These are phyloP conservation scores for Solanum clarkiae DNA, from an alignment of 257 asterid species.

Conservation along the genomic window DNA sequence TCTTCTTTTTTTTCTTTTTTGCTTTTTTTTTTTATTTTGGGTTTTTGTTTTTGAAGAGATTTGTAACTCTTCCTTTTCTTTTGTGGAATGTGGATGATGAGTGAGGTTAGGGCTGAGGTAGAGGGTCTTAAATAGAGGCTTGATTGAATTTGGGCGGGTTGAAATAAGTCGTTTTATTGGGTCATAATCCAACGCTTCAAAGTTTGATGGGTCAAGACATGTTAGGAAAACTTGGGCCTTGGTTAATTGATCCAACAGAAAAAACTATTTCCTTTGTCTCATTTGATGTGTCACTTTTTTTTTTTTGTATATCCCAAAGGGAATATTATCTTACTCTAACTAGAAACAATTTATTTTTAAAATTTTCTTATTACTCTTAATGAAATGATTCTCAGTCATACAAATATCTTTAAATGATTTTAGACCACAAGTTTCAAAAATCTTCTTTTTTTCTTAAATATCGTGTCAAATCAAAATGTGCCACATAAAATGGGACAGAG, in stretches of 20 bases:
- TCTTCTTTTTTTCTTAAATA: too few species aligned
- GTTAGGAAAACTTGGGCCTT: background rate
- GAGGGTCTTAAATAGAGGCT: background rate
- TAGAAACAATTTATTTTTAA: too few species aligned
- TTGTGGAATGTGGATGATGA: background rate
- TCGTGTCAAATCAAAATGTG: too few species aligned
- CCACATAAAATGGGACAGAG: fast-evolving
- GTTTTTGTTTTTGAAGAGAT: background rate
- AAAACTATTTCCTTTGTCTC: too few species aligned
- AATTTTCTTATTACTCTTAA: too few species aligned
- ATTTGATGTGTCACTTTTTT: too few species aligned
- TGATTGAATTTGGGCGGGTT: background rate
- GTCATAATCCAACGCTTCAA: background rate
- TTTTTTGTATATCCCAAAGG: too few species aligned
- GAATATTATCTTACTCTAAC: too few species aligned
- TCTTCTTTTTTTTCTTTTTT: background rate
- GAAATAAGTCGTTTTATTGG: background rate
- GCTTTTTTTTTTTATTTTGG: background rate
- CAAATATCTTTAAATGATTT: too few species aligned
- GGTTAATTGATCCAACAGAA: background rate
- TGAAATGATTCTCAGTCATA: too few species aligned
- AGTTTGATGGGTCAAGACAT: background rate
- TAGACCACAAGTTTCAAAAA: too few species aligned
- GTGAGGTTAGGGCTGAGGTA: background rate
- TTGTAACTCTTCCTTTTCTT: background rate